Conservation (phyloP, 768 basidiomycete genomes). For the Boletus huronensis region DNA sequence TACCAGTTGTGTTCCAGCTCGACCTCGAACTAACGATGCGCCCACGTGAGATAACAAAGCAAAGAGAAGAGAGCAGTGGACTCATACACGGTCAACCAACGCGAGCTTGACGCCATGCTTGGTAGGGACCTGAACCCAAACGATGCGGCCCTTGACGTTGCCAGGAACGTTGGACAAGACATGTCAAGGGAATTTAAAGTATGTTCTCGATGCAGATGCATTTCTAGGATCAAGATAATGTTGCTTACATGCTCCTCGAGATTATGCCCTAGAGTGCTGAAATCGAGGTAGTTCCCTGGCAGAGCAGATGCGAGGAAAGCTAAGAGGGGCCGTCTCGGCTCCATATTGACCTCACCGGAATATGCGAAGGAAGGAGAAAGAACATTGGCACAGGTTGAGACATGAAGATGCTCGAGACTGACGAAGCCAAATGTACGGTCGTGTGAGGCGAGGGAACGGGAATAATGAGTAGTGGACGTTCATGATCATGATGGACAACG, state of each 20-base stretch:
- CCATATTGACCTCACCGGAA: slow-evolving; percentile 28
- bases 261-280: slow-evolving; percentile 48
- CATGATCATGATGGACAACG: no score
- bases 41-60: background rate
- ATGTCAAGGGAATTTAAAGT: slow-evolving; percentile 38
- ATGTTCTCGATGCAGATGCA: slow-evolving; percentile 45
- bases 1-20: slow-evolving; percentile 98
- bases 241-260: slow-evolving; percentile 48
- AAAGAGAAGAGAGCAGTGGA: background rate
- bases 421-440: slow-evolving; percentile 21
- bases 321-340: slow-evolving; percentile 57
- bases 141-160: slow-evolving; percentile 76
- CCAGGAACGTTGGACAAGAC: slow-evolving; percentile 54
- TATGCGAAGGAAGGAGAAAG: slow-evolving; percentile 14
- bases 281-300: slow-evolving; percentile 40
- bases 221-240: slow-evolving; percentile 44
- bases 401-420: slow-evolving; percentile 43
- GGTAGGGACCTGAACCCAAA: slow-evolving; percentile 78
- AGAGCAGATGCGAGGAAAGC: slow-evolving; percentile 78
- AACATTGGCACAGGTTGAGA: slow-evolving; percentile 57
- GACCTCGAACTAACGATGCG: slow-evolving; percentile 66
- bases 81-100: slow-evolving; percentile 53
- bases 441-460: slow-evolving; percentile 12
- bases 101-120: slow-evolving; percentile 59
- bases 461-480: slow-evolving; percentile 29